Conservation (phyloP, 2,329 filamentous ascomycete genomes). For the Fusarium abutilonis region DNA sequence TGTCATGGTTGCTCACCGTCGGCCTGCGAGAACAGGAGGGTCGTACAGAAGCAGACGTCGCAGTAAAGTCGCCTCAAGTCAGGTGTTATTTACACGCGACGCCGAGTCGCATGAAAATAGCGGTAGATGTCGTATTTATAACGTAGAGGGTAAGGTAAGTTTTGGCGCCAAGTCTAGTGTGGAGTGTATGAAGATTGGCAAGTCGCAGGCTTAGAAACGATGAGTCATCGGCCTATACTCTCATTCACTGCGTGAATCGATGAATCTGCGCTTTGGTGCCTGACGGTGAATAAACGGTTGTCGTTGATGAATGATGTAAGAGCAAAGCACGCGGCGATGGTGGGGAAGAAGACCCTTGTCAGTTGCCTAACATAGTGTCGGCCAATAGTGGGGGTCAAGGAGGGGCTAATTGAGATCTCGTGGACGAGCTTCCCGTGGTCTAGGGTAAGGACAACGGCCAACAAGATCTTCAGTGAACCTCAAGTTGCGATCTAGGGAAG, state of each 20-base stretch:
- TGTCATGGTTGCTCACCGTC: constrained; percentile 32
- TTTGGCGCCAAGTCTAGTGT: constrained; percentile 5
- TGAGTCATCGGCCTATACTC: constrained; percentile 29
- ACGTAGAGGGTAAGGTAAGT: background rate
- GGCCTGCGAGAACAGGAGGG: constrained; percentile 12
- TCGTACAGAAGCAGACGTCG: constrained; percentile 16
- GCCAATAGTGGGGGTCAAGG: constrained; percentile 12
- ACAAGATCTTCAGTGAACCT: constrained; percentile 13
- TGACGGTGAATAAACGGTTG: constrained; percentile 18
- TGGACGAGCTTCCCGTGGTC: constrained; percentile 12
- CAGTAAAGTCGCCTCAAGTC: constrained; percentile 7
- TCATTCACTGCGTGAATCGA: constrained; percentile 12
- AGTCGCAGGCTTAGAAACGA: background rate
- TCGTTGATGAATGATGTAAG: constrained; percentile 36
- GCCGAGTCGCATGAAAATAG: constrained; percentile 13
- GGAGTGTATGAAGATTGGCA: constrained; percentile 1
- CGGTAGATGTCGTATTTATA: constrained; percentile 16
- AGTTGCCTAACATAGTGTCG: constrained; percentile 18
- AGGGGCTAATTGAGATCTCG: constrained; percentile 21
- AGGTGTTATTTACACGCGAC: background rate
- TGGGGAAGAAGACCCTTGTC: constrained; percentile 21
- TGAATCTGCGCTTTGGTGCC: constrained; percentile 2
- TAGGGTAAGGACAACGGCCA: constrained; percentile 20
- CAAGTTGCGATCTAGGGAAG: too few species aligned
- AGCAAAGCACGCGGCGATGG: constrained; percentile 17